Evolutionary conservation across 306 rosid species (phyloP), one percentile per base, ranked within the genome.

Genomic region (Dalbergia cochinchinensis): DNA sequence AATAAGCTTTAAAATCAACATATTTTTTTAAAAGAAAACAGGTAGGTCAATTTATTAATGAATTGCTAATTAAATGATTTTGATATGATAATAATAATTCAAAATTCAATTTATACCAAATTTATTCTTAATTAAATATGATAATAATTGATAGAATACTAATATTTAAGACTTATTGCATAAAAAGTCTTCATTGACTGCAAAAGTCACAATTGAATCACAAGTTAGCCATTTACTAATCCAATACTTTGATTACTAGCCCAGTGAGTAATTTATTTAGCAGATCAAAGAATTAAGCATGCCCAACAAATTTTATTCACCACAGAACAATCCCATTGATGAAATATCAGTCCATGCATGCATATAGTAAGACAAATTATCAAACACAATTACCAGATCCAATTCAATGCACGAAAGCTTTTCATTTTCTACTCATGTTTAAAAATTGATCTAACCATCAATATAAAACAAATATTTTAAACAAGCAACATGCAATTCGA

Each of bases 171-270:
- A n/a, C n/a, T n/a, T n/a, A n/a, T n/a, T n/a, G n/a, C n/a, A n/a
- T n/a, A n/a, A n/a, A n/a, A n/a, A n/a, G n/a, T n/a, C n/a, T n/a
- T 95, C 99, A 73, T 92, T 95, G 10, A 95, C 99, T 95, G 72
- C 80, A 87, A 84, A 47, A 58, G 48, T 66, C 44, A 20, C 45
- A 69, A 12, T 4, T 44, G 41, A 64, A 65, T 45, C 59, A 39
- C 69, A 78, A 39, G 68, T 73, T 66, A 82, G 58, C 6, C 53
- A 81, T 54, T 47, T 22, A 20, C 13, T 18, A 53, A 61, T 22
- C 26, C 47, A 53, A 9, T 10, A 48, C 20, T 14, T 19, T 19
- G 39, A 61, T 16, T 35, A 60, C 63, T 7, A 57, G 57, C 55
- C 65, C 10, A 54, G 69, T 14, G 44, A 47, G 5, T 8, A 19